phyloP scores from a whole-genome alignment of 1,284 basidiomycete species.

The Rhodofomes roseus region DNA sequence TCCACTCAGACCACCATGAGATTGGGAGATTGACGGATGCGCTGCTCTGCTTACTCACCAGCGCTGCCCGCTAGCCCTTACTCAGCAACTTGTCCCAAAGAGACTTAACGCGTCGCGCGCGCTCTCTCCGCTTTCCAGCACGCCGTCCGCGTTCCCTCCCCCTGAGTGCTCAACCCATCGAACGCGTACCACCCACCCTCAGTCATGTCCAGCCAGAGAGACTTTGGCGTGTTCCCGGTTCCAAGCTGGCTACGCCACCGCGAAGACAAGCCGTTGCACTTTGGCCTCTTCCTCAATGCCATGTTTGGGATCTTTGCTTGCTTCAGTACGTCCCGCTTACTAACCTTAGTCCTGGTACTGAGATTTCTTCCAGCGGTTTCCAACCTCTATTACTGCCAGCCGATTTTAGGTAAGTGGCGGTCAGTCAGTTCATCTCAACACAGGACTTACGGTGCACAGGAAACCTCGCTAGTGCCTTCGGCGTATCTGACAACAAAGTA shows the following conservation, averaged over 20 bases:
- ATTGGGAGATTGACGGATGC: background rate
- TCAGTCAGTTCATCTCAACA: background rate
- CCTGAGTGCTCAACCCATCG: background rate
- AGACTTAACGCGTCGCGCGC: background rate
- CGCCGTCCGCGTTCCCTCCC: background rate
- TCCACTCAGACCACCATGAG: background rate
- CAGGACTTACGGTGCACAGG: background rate
- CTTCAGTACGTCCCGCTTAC: slow-evolving; percentile 35
- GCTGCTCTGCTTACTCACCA: background rate
- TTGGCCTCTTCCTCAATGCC: slow-evolving; percentile 56
- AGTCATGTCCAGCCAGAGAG: slow-evolving; percentile 20
- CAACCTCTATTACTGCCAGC: slow-evolving; percentile 74
- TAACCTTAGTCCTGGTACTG: background rate
- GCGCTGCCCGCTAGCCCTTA: background rate
- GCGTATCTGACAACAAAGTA: background rate
- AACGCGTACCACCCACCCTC: background rate
- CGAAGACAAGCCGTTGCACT: slow-evolving; percentile 53
- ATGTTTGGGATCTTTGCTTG: slow-evolving; percentile 70
- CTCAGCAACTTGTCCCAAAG: background rate
- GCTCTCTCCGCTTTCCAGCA: background rate
- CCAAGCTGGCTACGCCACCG: slow-evolving; percentile 59
- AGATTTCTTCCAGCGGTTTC: slow-evolving; percentile 34
- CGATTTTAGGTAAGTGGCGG: slow-evolving; percentile 51
- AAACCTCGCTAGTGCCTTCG: background rate
- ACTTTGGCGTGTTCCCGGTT: slow-evolving; percentile 67